Percentiles rank a stretch among this genome's conserved stretches.
Evolutionary conservation across 2,329 filamentous ascomycete species (phyloP).

Genomic region (Immersiporthe knoxdaviesiana): DNA sequence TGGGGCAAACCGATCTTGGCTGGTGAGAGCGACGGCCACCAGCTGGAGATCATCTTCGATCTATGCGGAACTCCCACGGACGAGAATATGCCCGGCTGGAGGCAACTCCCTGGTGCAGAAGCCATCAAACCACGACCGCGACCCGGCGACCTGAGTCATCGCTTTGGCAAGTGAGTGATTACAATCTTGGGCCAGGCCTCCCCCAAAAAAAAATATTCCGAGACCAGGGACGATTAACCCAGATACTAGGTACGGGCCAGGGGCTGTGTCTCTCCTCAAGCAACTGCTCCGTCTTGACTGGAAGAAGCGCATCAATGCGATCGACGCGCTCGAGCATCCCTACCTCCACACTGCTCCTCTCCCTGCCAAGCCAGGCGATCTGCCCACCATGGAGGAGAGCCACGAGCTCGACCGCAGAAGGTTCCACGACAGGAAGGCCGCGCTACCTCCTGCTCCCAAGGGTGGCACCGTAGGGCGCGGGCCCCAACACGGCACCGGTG

Average conservation of each 20-base stretch:
- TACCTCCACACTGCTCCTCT: constrained; percentile 83
- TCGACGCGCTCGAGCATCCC: constrained; percentile 88
- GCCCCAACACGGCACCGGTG: constrained; percentile 44
- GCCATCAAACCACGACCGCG: constrained; percentile 66
- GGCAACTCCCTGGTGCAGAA: constrained; percentile 78
- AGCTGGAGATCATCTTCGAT: constrained; percentile 92
- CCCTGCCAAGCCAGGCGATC: constrained; percentile 79
- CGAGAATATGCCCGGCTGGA: constrained; percentile 92
- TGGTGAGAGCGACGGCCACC: constrained; percentile 85
- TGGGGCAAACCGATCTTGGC: constrained; percentile 89
- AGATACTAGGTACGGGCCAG: constrained; percentile 60
- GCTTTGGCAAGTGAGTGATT: constrained; percentile 69
- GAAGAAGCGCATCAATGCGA: constrained; percentile 85
- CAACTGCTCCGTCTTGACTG: constrained; percentile 89
- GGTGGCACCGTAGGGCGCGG: constrained; percentile 86
- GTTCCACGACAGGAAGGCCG: constrained; percentile 82
- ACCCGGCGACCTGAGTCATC: constrained; percentile 67
- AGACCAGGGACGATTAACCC: not conserved
- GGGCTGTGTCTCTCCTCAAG: constrained; percentile 77
- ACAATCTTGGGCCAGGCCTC: no score
- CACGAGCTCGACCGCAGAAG: constrained; percentile 95
- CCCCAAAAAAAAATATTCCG: no score
- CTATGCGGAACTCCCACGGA: constrained; percentile 89
- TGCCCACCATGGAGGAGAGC: constrained; percentile 92
- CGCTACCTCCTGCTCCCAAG: constrained; percentile 85